These are phyloP conservation scores for Phialophora tarda DNA, from an alignment of 2,329 filamentous ascomycete genomes.

Conservation along the genomic window DNA sequence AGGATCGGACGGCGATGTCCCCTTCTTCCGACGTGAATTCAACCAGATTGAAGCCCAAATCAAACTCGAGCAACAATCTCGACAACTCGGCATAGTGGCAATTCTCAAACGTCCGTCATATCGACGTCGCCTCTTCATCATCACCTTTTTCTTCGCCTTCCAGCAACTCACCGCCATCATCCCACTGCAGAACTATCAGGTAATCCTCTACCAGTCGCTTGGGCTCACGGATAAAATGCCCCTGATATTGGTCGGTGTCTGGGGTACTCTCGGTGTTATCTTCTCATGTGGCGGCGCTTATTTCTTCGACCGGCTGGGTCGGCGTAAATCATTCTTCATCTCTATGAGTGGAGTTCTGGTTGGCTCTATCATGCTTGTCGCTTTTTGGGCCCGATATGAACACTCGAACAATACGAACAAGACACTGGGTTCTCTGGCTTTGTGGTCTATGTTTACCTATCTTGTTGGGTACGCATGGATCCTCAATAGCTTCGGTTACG, in stretches of 20 bases:
- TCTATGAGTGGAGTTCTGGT: slow-evolving; percentile 16
- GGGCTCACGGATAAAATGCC: slow-evolving; percentile 18
- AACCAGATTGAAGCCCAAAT: slow-evolving; percentile 28
- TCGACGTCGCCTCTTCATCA: slow-evolving; percentile 28
- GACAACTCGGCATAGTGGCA: slow-evolving; percentile 17
- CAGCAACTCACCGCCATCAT: slow-evolving; percentile 25
- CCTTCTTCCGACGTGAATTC: slow-evolving; percentile 26
- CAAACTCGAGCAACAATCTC: slow-evolving; percentile 20
- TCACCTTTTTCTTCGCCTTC: slow-evolving; percentile 26
- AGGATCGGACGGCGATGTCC: slow-evolving; percentile 17
- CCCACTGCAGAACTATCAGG: slow-evolving; percentile 26
- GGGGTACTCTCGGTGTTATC: slow-evolving; percentile 21
- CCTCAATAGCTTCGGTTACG: slow-evolving; percentile 22
- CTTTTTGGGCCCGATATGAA: slow-evolving; percentile 26
- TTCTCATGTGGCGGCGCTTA: slow-evolving; percentile 23
- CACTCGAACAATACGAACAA: slow-evolving; percentile 19
- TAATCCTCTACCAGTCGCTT: slow-evolving; percentile 26
- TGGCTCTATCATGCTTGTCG: slow-evolving; percentile 21
- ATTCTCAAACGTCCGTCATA: slow-evolving; percentile 21
- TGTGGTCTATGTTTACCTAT: slow-evolving; percentile 25
- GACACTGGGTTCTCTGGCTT: slow-evolving; percentile 21
- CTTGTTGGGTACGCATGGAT: slow-evolving; percentile 27
- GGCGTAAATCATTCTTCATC: slow-evolving; percentile 19
- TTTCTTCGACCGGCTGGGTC: slow-evolving; percentile 23
- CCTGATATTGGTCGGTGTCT: slow-evolving; percentile 24